Base-by-base conservation (phyloP, 2,329 filamentous ascomycete species). In the Trichocomaceae sp. region DNA sequence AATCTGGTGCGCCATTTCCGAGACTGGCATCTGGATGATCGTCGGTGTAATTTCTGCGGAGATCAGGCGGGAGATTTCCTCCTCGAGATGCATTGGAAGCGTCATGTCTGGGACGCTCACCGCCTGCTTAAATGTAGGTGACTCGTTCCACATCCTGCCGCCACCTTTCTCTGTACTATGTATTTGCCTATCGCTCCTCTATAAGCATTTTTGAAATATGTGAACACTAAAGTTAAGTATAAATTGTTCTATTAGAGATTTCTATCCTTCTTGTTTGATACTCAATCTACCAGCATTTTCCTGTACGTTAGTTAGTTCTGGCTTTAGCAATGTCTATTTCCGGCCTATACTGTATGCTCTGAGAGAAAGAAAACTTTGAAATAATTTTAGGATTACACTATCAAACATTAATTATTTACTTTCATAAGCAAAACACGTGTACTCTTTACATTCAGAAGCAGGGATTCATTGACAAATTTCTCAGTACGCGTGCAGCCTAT, bases 1-100 rank as follows among this genome's bases (percentile, higher is more conserved):
- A 50, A 39, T 49, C 23, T 52, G 22, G 29, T 55, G 31, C 33
- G 46, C 26, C 33, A 55, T 50, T 55, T 55, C 31, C 46, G 45
- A 45, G 22, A 37, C 20, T 37, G 33, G 35, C 31, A 54, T 44
- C 20, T 54, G 33, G 33, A 54, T 48, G 46, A 54, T n/a, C 23
- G 44, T 47, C 41, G 15, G 20, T 54, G 44, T 54, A 48, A 49
- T 35, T 54, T 26, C 22, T 54, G 22, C 29, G 45, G 33, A n/a
- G 23, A 52, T 37, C 23, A 42, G 26, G 41, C 23, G 20, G 35
- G 42, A 33, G 22, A 54, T 47, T 44, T 52, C 37, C 44, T 42
- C 26, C 23, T 39, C 1, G n/a, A 54, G 44, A 54, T 54, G 44
- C 44, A 54, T 39, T 54, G 44, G 31, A 31, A 54, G 44, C 17